A percentile compares a stretch with the other conserved stretches of the same genome.
Evolutionary conservation across 1,284 basidiomycete genomes (phyloP).

Genomic region (Cystobasidium sp.): DNA sequence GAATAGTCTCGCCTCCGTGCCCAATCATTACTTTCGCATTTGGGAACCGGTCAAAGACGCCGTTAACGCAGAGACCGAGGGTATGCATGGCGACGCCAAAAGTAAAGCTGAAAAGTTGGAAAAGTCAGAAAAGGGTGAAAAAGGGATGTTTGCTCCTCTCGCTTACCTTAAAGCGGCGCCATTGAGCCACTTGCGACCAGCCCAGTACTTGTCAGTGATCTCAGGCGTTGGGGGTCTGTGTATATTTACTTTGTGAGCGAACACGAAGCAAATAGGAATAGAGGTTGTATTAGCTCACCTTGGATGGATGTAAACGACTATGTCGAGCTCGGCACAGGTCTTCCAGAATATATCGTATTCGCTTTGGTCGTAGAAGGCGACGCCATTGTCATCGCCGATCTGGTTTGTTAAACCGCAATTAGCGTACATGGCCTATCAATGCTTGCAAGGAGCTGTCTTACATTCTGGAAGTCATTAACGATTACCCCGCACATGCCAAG

Average conservation of each 20-base stretch:
- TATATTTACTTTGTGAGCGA: not conserved
- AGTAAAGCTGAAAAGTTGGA: slow-evolving; percentile 7
- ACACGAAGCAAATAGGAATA: not conserved
- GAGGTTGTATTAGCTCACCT: not conserved
- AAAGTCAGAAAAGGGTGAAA: not conserved
- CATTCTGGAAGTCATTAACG: slow-evolving; percentile 37
- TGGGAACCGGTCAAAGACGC: slow-evolving; percentile 34
- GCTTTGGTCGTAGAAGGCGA: slow-evolving; percentile 24
- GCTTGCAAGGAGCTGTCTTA: not conserved
- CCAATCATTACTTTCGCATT: slow-evolving; percentile 38
- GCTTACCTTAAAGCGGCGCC: slow-evolving; percentile 22
- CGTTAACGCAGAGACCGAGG: slow-evolving; percentile 21
- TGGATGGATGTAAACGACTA: slow-evolving; percentile 34
- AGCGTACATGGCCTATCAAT: not conserved
- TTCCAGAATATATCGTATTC: slow-evolving; percentile 35
- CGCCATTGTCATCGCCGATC: slow-evolving; percentile 27
- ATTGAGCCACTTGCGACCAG: slow-evolving; percentile 29
- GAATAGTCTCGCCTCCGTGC: slow-evolving; percentile 28
- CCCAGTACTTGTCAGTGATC: slow-evolving; percentile 20
- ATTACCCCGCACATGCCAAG: slow-evolving; percentile 37
- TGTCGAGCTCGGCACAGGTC: slow-evolving; percentile 22
- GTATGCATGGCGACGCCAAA: slow-evolving; percentile 25
- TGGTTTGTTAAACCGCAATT: not conserved
- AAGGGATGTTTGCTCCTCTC: not conserved
- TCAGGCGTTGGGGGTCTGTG: slow-evolving; percentile 18